A percentile compares a stretch with the other conserved stretches of the same genome.
These are phyloP conservation scores for cucumber (Cucumis sativus) DNA, from an alignment of 306 rosid species.

Conservation along the genomic window DNA sequence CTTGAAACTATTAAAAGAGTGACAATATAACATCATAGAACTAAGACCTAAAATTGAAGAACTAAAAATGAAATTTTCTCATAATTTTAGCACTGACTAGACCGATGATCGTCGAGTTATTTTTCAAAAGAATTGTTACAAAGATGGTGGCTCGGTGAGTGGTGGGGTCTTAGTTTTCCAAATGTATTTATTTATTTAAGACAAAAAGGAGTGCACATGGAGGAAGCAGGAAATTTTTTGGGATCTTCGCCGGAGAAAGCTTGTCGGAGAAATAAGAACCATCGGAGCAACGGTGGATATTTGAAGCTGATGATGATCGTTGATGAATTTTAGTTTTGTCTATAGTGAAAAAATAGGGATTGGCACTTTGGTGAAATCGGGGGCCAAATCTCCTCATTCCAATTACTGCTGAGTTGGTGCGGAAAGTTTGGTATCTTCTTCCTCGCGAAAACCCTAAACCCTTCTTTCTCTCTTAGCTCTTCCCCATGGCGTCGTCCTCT, in stretches of 20 bases:
- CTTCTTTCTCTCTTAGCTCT: not conserved
- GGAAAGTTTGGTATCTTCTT: not conserved
- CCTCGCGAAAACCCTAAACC: slow-evolving; percentile 3
- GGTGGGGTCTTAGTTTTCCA: not conserved
- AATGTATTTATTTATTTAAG: not conserved
- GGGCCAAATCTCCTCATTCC: not conserved
- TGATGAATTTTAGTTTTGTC: not conserved
- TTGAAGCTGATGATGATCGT: not conserved
- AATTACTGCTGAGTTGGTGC: not conserved
- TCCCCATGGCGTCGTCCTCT: not conserved
- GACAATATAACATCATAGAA: too few species aligned
- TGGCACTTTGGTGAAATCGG: not conserved
- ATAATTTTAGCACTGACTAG: too few species aligned
- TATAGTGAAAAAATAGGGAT: not conserved
- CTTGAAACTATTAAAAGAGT: too few species aligned
- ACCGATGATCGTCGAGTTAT: not conserved
- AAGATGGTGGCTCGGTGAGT: not conserved
- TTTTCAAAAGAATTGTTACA: not conserved
- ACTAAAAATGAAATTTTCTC: too few species aligned
- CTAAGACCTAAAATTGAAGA: too few species aligned
- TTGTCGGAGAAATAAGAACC: not conserved
- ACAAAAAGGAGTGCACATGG: not conserved
- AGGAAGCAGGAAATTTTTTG: not conserved
- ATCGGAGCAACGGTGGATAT: not conserved
- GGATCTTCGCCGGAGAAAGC: not conserved